A percentile compares a stretch with the other conserved stretches of the same genome.
These are phyloP conservation scores for Micromonas commoda DNA, from an alignment of 139 green algal genomes.

Conservation along the genomic window DNA sequence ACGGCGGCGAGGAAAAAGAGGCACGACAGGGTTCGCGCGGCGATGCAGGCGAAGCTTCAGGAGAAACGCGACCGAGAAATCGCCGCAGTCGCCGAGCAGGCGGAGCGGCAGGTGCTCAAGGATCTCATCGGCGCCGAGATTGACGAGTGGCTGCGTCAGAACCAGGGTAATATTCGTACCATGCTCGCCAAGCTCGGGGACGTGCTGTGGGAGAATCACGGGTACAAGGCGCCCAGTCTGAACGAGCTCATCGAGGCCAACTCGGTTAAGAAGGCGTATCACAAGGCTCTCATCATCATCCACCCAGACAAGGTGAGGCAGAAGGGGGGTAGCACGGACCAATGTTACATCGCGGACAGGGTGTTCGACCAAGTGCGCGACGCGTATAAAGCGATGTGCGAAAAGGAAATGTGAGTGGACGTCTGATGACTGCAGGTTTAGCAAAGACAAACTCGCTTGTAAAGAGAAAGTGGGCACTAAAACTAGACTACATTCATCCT, in stretches of 20 bases:
- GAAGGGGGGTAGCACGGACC: constrained; percentile 64
- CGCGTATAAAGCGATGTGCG: constrained; percentile 61
- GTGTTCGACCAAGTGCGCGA: constrained; percentile 86
- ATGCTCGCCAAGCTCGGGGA: constrained; percentile 74
- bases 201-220: constrained; percentile 77
- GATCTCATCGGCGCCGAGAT: constrained; percentile 31
- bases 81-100: background rate
- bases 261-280: constrained; percentile 75
- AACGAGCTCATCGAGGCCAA: constrained; percentile 70
- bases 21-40: background rate
- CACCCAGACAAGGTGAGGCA: constrained; percentile 93
- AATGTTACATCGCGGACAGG: constrained; percentile 80
- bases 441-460: no score
- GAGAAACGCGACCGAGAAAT: background rate
- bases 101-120: constrained; percentile 25
- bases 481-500: no score
- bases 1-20: background rate
- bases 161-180: constrained; percentile 75
- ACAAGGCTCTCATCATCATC: constrained; percentile 85
- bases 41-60: background rate
- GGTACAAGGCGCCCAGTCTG: constrained; percentile 68
- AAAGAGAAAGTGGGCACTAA: no score
- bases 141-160: constrained; percentile 26
- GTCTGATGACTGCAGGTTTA: no score
- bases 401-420: constrained; percentile 33